Evolutionary conservation across 1,284 basidiomycete species (phyloP).

Genomic region (Ustilago cynodontis): DNA sequence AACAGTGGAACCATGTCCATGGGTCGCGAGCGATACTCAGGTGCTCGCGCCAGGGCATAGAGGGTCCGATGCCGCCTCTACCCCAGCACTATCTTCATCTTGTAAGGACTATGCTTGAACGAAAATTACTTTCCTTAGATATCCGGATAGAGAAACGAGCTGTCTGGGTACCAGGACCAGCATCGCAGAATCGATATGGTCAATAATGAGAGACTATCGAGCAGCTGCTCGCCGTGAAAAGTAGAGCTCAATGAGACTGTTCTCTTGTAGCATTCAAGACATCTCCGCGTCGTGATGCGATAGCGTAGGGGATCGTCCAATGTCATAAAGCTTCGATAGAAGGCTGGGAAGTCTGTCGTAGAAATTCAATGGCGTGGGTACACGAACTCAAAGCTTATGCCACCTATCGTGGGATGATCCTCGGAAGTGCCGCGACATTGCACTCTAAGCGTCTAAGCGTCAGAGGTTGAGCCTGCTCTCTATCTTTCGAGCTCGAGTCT

Average conservation of each 20-base stretch:
- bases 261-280: no score
- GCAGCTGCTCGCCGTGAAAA: no score
- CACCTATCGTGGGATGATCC: constrained; percentile 1
- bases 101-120: neutral
- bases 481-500: neutral
- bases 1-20: neutral
- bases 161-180: neutral
- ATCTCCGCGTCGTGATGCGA: no score
- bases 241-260: no score
- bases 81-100: neutral
- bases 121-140: neutral
- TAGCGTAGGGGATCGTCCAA: no score
- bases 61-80: constrained; percentile 3
- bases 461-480: no score
- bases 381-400: constrained; percentile 5
- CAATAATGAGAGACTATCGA: no score
- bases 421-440: constrained; percentile 5
- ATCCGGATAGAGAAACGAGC: neutral
- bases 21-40: constrained; percentile 9
- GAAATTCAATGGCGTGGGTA: neutral
- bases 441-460: neutral
- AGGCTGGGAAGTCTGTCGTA: neutral
- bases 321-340: neutral
- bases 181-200: no score
- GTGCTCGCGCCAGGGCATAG: constrained; percentile 10